A percentile compares a stretch with the other conserved stretches of the same genome.
Conservation (phyloP, 169 alveolate species). For the Cryptosporidium canis region DNA sequence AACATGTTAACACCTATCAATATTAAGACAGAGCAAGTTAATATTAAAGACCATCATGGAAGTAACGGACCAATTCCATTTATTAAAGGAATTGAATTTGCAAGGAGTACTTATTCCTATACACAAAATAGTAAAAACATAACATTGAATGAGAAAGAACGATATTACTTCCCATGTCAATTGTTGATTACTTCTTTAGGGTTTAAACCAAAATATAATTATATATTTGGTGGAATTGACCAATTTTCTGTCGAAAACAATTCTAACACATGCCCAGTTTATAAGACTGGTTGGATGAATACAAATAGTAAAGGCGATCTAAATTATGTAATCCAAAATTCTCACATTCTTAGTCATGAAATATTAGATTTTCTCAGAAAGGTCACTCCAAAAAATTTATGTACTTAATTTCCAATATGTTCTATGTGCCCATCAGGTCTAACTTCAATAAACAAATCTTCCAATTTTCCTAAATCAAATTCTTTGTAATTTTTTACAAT, state of each 20-base stretch:
- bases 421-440: constrained; percentile 14
- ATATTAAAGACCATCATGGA: background rate
- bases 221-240: background rate
- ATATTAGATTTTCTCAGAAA: constrained; percentile 6
- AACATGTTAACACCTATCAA: constrained; percentile 3
- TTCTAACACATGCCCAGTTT: background rate
- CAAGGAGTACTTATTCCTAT: background rate
- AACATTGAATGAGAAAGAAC: background rate
- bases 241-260: background rate
- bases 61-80: background rate
- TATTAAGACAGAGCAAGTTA: constrained; percentile 22
- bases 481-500: background rate
- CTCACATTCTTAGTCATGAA: background rate
- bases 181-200: constrained; percentile 52
- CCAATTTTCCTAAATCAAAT: background rate
- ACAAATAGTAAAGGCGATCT: constrained; percentile 61
- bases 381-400: background rate
- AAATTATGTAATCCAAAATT: background rate
- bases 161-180: constrained; percentile 33
- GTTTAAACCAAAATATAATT: constrained; percentile 10
- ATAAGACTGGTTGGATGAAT: constrained; percentile 63
- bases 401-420: background rate
- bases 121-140: background rate
- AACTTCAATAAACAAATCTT: background rate
- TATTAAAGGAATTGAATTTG: constrained; percentile 32